Base-by-base conservation (phyloP, 225 moss, liverwort and hornwort species). In the Anthoceros angustus region DNA sequence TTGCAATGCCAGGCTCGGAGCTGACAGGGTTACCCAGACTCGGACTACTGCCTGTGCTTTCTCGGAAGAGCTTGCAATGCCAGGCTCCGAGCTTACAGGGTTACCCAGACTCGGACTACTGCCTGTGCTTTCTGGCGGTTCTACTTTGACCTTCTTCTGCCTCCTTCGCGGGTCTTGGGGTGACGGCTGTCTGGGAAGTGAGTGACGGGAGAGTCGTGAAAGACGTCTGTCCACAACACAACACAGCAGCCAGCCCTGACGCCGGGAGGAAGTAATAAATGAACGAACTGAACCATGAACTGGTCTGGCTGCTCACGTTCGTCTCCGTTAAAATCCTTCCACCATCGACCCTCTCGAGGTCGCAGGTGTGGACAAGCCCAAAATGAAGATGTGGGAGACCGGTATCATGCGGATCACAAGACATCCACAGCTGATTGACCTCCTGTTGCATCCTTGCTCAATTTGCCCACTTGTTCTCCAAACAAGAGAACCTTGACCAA, bases 261-360 rank as follows among this genome's bases (percentile, higher is more conserved):
- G n/a, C n/a, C n/a, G n/a, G n/a, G n/a, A n/a, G n/a, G n/a, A n/a
- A n/a, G n/a, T n/a, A n/a, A n/a, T n/a, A n/a, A n/a, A n/a, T n/a
- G n/a, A n/a, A n/a, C n/a, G n/a, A n/a, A n/a, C n/a, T n/a, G n/a
- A n/a, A n/a, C 12, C 88, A 86, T 55, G 91, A 88, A 66, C 73
- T 80, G 5, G 91, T 91, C 46, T 95, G 91, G 95, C 66, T 74
- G 24, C 50, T 91, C 40, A 88, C 95, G 43, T 91, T 95, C 42
- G 63, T 91, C 42, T 95, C 42, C 80, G 91, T 24, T 95, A n/a
- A n/a, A n/a, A 95, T 65, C 95, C 95, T 21, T 91, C 95, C 26
- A 95, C 95, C 43, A 91, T 95, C 86, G 90, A 95, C 77, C 80
- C 90, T 10, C 70, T 95, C 40, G 95, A 95, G 80, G 95, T 95